Evolutionary conservation across 208 protist species (phyloP), one percentile per base, ranked within the genome.

Genomic region (Leishmania amazonensis): DNA sequence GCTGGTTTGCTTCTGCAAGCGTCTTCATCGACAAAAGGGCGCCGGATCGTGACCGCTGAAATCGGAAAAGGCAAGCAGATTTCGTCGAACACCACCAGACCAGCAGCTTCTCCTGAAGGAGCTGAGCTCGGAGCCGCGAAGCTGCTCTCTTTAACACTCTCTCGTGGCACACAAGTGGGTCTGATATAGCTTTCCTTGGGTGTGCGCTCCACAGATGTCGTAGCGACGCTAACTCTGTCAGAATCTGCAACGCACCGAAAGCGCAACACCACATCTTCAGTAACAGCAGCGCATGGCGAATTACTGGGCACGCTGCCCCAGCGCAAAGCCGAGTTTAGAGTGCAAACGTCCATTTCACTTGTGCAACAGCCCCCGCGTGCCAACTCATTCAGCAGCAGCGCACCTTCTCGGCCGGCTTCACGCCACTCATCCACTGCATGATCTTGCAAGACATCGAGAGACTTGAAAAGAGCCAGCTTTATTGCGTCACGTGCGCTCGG

Each of bases 401-500:
- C 71, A 49, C 81, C 83, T 70, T 93, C 89, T 42, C 21, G 70
- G 24, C 85, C 83, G 8, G 68, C 75, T 15, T 64, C 82, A 5
- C 42, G 76, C 54, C 85, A 84, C 47, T 93, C 87, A 28, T 81
- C 70, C 35, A 72, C 79, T 2, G 79, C 84, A 38, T 76, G 49
- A 4, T 54, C 75, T 70, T 90, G 83, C 7, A 93, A 68, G 24
- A 80, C 49, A 24, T 54, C 79, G 6, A 90, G 53, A 42, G 89
- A 84, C 3, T 85, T 80, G 19, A 75, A 82, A 45, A 87, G 75
- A 7, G 84, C 89, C 19, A 78, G 45, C 51, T 89, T 93, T 19
- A 93, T 79, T 2, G 89, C 85, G 54, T 91, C 84, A 15, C 85
- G 87, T 17, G 76, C 84, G 28, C 54, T 83, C 19, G 38, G 15